Percentiles rank a stretch among this genome's conserved stretches.
Conservation (phyloP, 164 flowering plant genomes). For the Magnolia kwangsiensis region DNA sequence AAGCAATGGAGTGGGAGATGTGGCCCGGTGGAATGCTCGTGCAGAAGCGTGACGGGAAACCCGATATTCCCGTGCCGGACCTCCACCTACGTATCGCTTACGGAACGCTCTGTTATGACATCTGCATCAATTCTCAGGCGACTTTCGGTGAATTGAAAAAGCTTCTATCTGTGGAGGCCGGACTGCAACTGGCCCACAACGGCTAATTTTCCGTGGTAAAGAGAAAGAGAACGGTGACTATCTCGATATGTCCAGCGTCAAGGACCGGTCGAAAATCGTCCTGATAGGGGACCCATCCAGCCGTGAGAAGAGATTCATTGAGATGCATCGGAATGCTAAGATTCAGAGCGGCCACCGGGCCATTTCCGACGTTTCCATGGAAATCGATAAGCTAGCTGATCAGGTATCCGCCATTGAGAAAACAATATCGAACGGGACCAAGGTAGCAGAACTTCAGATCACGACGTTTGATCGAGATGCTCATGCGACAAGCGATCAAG, state of each 20-base stretch:
- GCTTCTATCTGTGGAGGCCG: slow-evolving; percentile 48
- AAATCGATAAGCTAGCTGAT: slow-evolving; percentile 60
- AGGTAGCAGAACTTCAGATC: slow-evolving; percentile 66
- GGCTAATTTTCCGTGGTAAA: slow-evolving; percentile 51
- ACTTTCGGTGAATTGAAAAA: slow-evolving; percentile 80
- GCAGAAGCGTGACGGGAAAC: slow-evolving; percentile 38
- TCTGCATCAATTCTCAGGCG: slow-evolving; percentile 47
- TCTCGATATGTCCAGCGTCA: slow-evolving; percentile 57
- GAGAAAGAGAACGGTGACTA: slow-evolving; percentile 53
- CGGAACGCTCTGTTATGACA: slow-evolving; percentile 45
- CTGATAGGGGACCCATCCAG: slow-evolving; percentile 60
- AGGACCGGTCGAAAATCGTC: slow-evolving; percentile 57
- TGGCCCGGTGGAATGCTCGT: slow-evolving; percentile 80
- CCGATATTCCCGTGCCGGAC: slow-evolving; percentile 22
- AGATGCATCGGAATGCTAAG: slow-evolving; percentile 57
- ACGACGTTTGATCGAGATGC: slow-evolving; percentile 68
- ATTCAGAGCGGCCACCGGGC: slow-evolving; percentile 51
- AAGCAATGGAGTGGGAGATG: slow-evolving; percentile 52
- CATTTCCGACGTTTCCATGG: slow-evolving; percentile 50
- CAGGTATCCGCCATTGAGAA: slow-evolving; percentile 64
- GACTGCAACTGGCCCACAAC: slow-evolving; percentile 55
- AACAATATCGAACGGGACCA: slow-evolving; percentile 44
- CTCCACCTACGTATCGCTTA: slow-evolving; percentile 39
- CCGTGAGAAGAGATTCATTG: slow-evolving; percentile 48
- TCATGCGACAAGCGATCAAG: slow-evolving; percentile 69